Base-by-base conservation (phyloP, 805 yeast genomes). In the Isabelozyma pseudorhagii region DNA sequence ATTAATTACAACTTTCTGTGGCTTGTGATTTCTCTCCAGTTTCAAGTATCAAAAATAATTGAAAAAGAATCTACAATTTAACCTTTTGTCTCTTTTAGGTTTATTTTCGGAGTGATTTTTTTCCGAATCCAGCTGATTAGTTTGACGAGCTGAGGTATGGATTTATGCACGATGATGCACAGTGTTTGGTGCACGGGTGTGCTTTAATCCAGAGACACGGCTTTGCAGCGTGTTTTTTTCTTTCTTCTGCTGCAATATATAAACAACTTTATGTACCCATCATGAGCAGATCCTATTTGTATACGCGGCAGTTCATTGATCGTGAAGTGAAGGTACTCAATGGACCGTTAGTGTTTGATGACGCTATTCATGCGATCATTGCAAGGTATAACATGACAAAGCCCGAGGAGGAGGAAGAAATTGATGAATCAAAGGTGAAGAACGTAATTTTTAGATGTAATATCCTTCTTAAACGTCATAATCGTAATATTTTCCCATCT, bases 401-500 rank as follows among this genome's bases (percentile, higher is more conserved):
- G n/a, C 42, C 15, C 25, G 28, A 40, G 11, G 42, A 18, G 28
- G 31, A 14, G 11, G 5, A 17, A 4, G 25, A 14, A 10, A 40
- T 34, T 15, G 25, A 18, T 36, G 38, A 28, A 14, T 43, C 48
- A 43, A 46, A 49, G 25, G 44, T 56, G 36, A 54, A 53, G 18
- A 28, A 14, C 21, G 10, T 28, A 6, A 42, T 42, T 11, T 42
- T 42, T 15, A 42, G 27, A 28, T 42, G 45, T 21, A 42, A 42
- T 15, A 42, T 42, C 10, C 38, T 42, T 13, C 25, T 42, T 9
- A 57, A 59, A 43, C 50, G 73, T 11, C 70, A 67, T 52, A 64
- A 66, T 47, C 50, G 63, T 18, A 57, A 53, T 45, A 46, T 56
- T 40, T 71, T 65, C 58, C 51, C 57, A 27, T 49, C 59, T 31